Base-by-base conservation (phyloP, 805 yeast species). In the Cyberlindnera bimundalis region DNA sequence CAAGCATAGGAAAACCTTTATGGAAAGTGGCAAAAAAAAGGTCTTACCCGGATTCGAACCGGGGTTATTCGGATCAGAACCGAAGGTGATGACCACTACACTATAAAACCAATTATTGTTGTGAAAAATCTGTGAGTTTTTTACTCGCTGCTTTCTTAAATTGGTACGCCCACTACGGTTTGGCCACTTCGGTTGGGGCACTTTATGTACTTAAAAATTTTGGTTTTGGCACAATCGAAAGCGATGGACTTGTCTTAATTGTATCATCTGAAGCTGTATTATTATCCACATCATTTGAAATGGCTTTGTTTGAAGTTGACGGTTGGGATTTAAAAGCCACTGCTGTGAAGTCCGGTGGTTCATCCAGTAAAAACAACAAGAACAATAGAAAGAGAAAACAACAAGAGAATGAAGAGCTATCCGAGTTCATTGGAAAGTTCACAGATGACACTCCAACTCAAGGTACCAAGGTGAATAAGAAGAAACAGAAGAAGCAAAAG, bases 301-400 rank as follows among this genome's bases (percentile, higher is more conserved):
- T 21, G 24, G 74, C 85, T 24, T 68, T 87, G 47, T 87, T 87
- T 57, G 74, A 81, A 58, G 89, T 84, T 16, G 86, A 79, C 38
- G 96, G 95, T 14, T 87, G 96, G 96, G 73, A 81, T 48, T 58
- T 87, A 39, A 76, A 78, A 48, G 56, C 71, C 34, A 64, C 68
- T 42, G 68, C 73, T 32, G 77, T 84, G 12, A 78, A 73, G 2
- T 58, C 66, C 30, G 79, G 74, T 21, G 69, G 70, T 2, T 54
- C 31, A 2, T 31, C 47, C 9, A 33, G 33, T 19, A 41, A 58
- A 6, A 56, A 46, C 16, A 48, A 48, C 24, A 59, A 60, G 59
- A 53, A 51, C 28, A 59, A 51, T 46, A 47, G 48, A 43, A 47
- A 53, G 46, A 42, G 50, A 48, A 50, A 45, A 33, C 45, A 45